Base-by-base conservation (phyloP, 2,329 filamentous ascomycete species). In the Microthyrium microscopicum region DNA sequence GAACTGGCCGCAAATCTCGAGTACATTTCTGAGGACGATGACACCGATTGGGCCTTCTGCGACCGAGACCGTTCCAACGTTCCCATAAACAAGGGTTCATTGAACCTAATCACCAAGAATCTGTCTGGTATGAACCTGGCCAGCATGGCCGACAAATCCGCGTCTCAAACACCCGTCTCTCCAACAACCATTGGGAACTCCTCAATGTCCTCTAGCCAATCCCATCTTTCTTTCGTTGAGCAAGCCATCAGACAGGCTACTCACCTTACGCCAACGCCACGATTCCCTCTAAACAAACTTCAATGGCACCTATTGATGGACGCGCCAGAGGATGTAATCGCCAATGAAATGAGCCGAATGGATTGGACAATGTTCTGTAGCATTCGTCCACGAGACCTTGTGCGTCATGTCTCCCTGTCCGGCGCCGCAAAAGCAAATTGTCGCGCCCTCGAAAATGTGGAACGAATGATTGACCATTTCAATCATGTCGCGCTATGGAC, bases 341-440 rank as follows among this genome's bases (percentile, higher is more conserved):
- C 87, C 12, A 76, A 78, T 39, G 89, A 98, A 54, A 68, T 98
- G 47, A 95, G 89, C 4, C 70, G 87, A 39, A 92, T 98, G 35
- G 89, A 98, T 56, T 95, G 87, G 87, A 75, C 91, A 53, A 89
- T 95, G 78, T 95, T 94, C 54, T 91, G 81, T 33, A 85, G 84
- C 1, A 93, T 95, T 40, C 75, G 83, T 18, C 80, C 92, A 35
- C 80, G 89, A 38, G 89, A 98, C 55, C 73, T 95, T 31, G 78
- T 95, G 26, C 78, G 89, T 4, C 81, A 94, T 49, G 85, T 94
- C 42, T 89, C 77, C 47, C 61, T 94, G 29, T 72, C 76, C 0
- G 49, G 66, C 1, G 65, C 74, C 27, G 68, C 79, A 38, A 80
- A 80, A 53, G 77, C 80, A 47, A 76, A 73, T 45, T 82, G 76